Base-by-base conservation (phyloP, 2,329 filamentous ascomycete genomes). In the Penicillium sp. region DNA sequence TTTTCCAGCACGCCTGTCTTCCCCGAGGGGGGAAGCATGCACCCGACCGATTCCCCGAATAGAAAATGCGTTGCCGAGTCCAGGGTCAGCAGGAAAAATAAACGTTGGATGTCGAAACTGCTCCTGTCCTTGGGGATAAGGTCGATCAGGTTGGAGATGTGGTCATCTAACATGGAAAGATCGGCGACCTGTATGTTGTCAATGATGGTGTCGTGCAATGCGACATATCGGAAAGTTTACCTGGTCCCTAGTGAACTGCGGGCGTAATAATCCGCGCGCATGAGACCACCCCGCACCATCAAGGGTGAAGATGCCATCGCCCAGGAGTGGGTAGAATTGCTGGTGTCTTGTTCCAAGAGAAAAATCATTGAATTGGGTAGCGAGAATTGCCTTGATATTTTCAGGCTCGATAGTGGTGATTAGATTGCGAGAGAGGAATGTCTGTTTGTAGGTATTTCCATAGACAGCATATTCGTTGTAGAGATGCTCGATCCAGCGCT, bases 1-100 rank as follows among this genome's bases (percentile, higher is more conserved):
- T 66, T 69, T 4, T 58, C 50, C 83, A 84, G 49, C 79, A 81
- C 3, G 81, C 84, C 54, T 0, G 84, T 83, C 18, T 70, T 66
- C 9, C 75, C 60, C 4, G 66, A 66, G 4, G 63, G 59, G 1
- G 70, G 63, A 7, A 69, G 55, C 66, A 78, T 72, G 59, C 81
- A 85, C 43, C 82, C 84, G 14, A 93, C 87, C 56, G 89, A 89
- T 58, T 86, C 80, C 3, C 92, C 92, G 1, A 96, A 83, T 26
- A 97, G 77, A 70, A 96, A 96, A 64, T 95, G 89, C 0, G 92
- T 96, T 2, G 90, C 86, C 4, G 89, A 87, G 73, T 97, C 92
- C 16, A 96, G 80, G 0, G 91, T 92, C 67, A 87, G 88, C 31
- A 89, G 81, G 76, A 90, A 95, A 74, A 96, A 88, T 39, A 96